phyloP scores from a whole-genome alignment of 108 stramenopile genomes.

The Skeletonema menzelii region DNA sequence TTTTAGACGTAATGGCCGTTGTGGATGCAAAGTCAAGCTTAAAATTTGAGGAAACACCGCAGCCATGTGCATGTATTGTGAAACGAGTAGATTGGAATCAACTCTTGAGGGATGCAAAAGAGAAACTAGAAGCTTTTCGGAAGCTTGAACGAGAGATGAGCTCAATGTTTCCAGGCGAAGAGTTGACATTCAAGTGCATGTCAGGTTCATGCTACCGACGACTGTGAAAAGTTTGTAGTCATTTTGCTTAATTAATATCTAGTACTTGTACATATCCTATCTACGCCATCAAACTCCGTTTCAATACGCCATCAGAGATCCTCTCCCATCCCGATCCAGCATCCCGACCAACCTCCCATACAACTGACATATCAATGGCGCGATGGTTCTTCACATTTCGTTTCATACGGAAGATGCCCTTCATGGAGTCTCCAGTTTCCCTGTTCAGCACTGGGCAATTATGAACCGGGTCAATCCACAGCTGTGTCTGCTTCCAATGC shows the following conservation, averaged over 20 bases:
- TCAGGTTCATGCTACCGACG: conserved; percentile 3
- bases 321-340: conserved; percentile 18
- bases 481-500: conserved; percentile 90
- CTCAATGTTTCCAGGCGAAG: neutral
- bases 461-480: conserved; percentile 63
- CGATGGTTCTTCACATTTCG: conserved; percentile 48
- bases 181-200: conserved; percentile 8
- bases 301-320: conserved; percentile 32
- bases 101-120: conserved; percentile 19
- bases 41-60: neutral
- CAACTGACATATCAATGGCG: conserved; percentile 51
- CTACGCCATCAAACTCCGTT: conserved; percentile 39
- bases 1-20: conserved; percentile 25
- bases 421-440: conserved; percentile 25
- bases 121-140: conserved; percentile 15
- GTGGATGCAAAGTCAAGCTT: conserved; percentile 6
- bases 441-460: conserved; percentile 39
- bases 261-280: conserved; percentile 3
- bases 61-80: conserved; percentile 5
- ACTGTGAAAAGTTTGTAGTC: neutral
- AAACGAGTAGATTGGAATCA: conserved; percentile 10
- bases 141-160: conserved; percentile 19
- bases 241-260: neutral
- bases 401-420: conserved; percentile 46
- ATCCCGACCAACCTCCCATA: conserved; percentile 45